Conservation (phyloP, 2,329 filamentous ascomycete genomes). For the Helminthosporium solani region DNA sequence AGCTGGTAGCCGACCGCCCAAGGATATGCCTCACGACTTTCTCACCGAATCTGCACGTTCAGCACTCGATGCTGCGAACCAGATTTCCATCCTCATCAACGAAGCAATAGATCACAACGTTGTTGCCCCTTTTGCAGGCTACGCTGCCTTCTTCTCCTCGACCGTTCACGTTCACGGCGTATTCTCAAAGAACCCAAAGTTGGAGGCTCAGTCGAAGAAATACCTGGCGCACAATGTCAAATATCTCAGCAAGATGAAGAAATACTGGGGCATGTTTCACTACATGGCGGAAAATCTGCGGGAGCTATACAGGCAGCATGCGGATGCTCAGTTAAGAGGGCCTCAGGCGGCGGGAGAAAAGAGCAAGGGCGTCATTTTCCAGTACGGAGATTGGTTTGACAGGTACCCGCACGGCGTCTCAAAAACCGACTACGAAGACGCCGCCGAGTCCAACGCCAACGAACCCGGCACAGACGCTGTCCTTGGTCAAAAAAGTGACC, state of each 20-base stretch:
- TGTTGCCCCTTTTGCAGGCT: conserved; percentile 89
- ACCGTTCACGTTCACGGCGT: conserved; percentile 93
- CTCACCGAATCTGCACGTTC: conserved; percentile 71
- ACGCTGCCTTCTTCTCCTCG: conserved; percentile 89
- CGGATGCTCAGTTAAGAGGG: conserved; percentile 75
- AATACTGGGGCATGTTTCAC: conserved; percentile 98
- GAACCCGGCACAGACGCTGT: conserved; percentile 85
- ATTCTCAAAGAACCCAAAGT: conserved; percentile 75
- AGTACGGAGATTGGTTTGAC: conserved; percentile 98
- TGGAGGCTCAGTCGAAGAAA: conserved; percentile 77
- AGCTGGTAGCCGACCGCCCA: conserved; percentile 62
- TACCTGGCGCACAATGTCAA: conserved; percentile 86
- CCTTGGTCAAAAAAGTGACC: conserved; percentile 80
- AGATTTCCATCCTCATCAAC: conserved; percentile 79
- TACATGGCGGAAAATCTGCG: conserved; percentile 93
- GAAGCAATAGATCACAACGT: conserved; percentile 79
- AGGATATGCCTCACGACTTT: conserved; percentile 76
- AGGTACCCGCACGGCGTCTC: conserved; percentile 91
- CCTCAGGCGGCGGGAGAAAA: conserved; percentile 43
- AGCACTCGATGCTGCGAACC: conserved; percentile 79
- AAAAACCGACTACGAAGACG: conserved; percentile 78
- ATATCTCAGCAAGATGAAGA: conserved; percentile 92
- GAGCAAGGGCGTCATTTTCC: conserved; percentile 65
- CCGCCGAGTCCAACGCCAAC: conserved; percentile 65
- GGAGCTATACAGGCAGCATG: conserved; percentile 80